Evolutionary conservation across 805 yeast species (phyloP).

Genomic region (Candida nonsorbophila): DNA sequence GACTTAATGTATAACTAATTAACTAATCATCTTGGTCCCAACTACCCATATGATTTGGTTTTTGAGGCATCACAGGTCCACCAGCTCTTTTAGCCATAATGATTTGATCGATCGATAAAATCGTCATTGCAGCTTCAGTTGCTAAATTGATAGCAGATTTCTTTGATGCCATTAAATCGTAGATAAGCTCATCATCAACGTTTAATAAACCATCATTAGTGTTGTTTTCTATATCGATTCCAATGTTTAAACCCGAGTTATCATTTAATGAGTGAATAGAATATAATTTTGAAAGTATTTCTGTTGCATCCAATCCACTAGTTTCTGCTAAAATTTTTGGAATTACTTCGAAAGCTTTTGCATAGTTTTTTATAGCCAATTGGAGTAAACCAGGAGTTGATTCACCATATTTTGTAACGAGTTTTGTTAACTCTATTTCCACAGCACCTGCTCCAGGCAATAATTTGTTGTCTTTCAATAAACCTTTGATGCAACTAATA

Average conservation of each 20-base stretch:
- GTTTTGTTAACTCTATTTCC: constrained; percentile 81
- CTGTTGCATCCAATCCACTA: constrained; percentile 86
- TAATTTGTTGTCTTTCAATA: constrained; percentile 71
- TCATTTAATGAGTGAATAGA: constrained; percentile 69
- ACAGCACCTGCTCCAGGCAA: constrained; percentile 96
- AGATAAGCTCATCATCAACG: constrained; percentile 62
- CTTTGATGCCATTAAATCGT: constrained; percentile 76
- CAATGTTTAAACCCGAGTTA: constrained; percentile 37
- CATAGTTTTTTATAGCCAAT: constrained; percentile 90
- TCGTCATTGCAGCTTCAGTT: constrained; percentile 90
- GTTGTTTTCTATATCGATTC: constrained; percentile 68
- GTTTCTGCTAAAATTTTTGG: constrained; percentile 94
- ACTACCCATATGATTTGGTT: constrained; percentile 82
- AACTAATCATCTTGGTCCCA: constrained; percentile 89
- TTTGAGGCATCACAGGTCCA: constrained; percentile 82
- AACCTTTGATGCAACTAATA: constrained; percentile 84
- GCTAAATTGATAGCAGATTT: constrained; percentile 87
- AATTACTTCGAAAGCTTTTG: constrained; percentile 89
- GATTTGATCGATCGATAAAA: constrained; percentile 90
- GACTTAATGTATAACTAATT: constrained; percentile 1
- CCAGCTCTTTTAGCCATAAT: constrained; percentile 99
- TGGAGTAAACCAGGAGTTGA: constrained; percentile 89
- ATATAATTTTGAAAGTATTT: constrained; percentile 81
- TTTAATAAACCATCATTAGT: constrained; percentile 61
- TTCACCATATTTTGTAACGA: constrained; percentile 82